These are phyloP conservation scores for Pleurotus ostreatus DNA, from an alignment of 768 basidiomycete genomes.

Conservation along the genomic window DNA sequence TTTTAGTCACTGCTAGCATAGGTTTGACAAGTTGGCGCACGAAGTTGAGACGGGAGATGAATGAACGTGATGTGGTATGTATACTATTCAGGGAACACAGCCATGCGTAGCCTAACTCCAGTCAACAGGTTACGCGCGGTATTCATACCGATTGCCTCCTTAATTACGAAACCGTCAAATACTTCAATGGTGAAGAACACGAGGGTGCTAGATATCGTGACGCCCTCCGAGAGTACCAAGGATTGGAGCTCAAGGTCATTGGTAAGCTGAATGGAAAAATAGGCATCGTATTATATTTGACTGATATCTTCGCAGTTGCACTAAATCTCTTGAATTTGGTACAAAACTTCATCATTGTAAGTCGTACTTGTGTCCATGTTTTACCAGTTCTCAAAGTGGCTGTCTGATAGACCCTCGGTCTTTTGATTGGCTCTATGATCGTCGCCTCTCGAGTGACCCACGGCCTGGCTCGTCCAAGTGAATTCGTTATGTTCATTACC, in stretches of 20 bases:
- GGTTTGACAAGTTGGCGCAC: slow-evolving; percentile 72
- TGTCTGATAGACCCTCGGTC: slow-evolving; percentile 56
- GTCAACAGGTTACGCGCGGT: slow-evolving; percentile 60
- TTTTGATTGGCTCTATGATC: slow-evolving; percentile 79
- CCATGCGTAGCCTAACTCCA: no score
- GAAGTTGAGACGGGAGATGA: slow-evolving; percentile 72
- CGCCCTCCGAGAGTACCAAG: slow-evolving; percentile 72
- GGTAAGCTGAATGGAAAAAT: slow-evolving; percentile 33
- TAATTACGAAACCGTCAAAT: slow-evolving; percentile 85
- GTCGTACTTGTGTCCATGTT: slow-evolving; percentile 15
- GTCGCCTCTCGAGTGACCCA: slow-evolving; percentile 67
- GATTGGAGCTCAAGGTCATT: slow-evolving; percentile 69
- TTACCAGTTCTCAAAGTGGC: neutral
- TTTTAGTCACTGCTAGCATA: slow-evolving; percentile 42
- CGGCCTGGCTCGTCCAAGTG: slow-evolving; percentile 45
- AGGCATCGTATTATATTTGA: neutral
- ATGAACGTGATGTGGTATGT: slow-evolving; percentile 73
- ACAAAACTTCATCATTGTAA: slow-evolving; percentile 78
- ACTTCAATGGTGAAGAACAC: slow-evolving; percentile 83
- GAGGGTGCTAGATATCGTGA: slow-evolving; percentile 69
- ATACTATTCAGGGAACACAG: neutral
- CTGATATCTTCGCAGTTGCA: slow-evolving; percentile 38
- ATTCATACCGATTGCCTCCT: slow-evolving; percentile 81
- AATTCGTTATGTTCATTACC: slow-evolving; percentile 78
- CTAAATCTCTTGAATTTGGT: slow-evolving; percentile 73